Percentiles rank a stretch among this genome's conserved stretches.
phyloP scores from a whole-genome alignment of 768 basidiomycete species.

The Suillus subluteus region DNA sequence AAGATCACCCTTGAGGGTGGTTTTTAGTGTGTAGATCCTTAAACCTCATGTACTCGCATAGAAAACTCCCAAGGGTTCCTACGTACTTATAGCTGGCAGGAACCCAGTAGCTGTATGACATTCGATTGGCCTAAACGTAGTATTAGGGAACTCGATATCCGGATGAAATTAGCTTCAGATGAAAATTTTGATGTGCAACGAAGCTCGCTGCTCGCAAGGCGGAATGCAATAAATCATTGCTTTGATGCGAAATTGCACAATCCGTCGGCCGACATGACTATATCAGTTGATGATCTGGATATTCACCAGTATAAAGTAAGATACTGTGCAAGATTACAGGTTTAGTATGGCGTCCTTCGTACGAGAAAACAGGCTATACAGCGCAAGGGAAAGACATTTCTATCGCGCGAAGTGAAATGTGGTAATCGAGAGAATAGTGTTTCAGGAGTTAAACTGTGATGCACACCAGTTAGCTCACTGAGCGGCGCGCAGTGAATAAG shows the following conservation, averaged over 20 bases:
- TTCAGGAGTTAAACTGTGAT: constrained; percentile 31
- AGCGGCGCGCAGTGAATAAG: neutral
- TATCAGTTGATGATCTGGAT: neutral
- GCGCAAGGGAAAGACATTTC: neutral
- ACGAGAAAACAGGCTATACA: neutral
- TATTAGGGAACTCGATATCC: neutral
- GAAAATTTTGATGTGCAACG: neutral
- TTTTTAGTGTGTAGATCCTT: neutral
- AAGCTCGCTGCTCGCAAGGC: neutral
- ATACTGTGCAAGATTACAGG: constrained; percentile 5
- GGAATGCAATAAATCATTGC: neutral
- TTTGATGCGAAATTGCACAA: neutral
- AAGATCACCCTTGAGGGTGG: neutral
- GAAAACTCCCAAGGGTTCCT: neutral
- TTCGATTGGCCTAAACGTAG: neutral
- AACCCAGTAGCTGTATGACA: neutral
- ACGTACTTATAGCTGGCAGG: neutral
- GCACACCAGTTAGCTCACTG: neutral
- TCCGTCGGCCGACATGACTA: neutral
- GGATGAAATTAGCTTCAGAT: neutral
- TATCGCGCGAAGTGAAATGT: neutral
- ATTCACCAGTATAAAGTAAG: neutral
- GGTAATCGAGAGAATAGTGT: neutral
- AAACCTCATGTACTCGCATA: neutral
- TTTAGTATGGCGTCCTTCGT: neutral